Conservation (phyloP, 2,329 filamentous ascomycete species). For the Canariomyces notabilis region DNA sequence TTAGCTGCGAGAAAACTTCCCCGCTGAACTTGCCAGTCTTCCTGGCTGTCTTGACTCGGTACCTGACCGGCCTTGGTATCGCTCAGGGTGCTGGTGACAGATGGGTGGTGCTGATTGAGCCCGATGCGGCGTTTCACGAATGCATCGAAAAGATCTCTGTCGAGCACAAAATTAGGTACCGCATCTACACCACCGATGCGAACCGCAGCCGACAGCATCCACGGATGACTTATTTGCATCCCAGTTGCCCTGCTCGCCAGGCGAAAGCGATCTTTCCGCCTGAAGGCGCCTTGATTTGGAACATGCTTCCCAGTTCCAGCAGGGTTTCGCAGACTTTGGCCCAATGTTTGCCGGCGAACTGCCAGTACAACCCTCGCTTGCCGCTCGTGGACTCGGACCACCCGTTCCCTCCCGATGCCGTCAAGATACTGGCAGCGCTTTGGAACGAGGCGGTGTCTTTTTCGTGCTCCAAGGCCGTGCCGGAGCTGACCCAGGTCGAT, state of each 20-base stretch:
- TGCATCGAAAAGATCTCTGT: conserved; percentile 25
- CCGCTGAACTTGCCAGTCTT: conserved; percentile 20
- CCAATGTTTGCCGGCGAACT: conserved; percentile 24
- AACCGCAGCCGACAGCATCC: conserved; percentile 1
- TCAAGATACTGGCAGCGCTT: conserved; percentile 9
- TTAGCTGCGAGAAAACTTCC: conserved; percentile 12
- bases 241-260: conserved; percentile 24
- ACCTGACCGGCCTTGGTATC: conserved; percentile 22
- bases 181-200: conserved; percentile 23
- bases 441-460: conserved; percentile 25
- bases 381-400: conserved; percentile 14
- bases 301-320: conserved; percentile 29
- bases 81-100: conserved; percentile 6
- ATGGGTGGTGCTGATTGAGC: conserved; percentile 32
- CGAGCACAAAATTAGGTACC: conserved; percentile 12
- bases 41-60: conserved; percentile 24
- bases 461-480: conserved; percentile 12
- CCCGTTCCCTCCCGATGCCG: conserved; percentile 6
- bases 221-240: conserved; percentile 25
- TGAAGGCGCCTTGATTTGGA: conserved; percentile 26
- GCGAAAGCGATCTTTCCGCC: conserved; percentile 28
- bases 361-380: conserved; percentile 25
- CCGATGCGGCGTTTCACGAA: conserved; percentile 29
- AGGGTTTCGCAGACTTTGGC: conserved; percentile 27
- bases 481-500: background rate